These are phyloP conservation scores for Dioscorea cayenensis DNA, from an alignment of 116 monocot species.

Conservation along the genomic window DNA sequence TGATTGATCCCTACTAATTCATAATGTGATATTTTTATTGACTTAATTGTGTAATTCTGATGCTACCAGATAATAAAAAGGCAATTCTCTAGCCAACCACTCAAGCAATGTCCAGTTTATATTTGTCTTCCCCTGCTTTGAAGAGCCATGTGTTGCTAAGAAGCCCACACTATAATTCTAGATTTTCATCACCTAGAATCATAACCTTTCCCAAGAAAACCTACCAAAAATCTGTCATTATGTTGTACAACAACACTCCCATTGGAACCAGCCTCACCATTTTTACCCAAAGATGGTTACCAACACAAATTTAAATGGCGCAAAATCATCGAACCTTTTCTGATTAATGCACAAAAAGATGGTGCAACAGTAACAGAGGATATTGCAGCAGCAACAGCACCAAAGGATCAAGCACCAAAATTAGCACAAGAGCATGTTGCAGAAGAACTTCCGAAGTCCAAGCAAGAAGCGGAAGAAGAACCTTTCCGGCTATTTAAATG, in stretches of 20 bases:
- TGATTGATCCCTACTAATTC: no score
- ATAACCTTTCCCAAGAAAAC: neutral
- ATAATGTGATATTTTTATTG: no score
- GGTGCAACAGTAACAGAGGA: no score
- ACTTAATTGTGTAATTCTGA: no score
- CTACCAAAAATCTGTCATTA: constrained; percentile 12
- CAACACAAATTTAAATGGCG: constrained; percentile 28
- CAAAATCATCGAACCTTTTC: constrained; percentile 44
- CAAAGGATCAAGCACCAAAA: no score
- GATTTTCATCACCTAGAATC: neutral
- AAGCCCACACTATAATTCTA: constrained; percentile 1
- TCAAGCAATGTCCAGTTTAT: constrained; percentile 31
- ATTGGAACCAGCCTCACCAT: constrained; percentile 47
- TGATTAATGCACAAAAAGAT: constrained; percentile 13
- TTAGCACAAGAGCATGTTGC: neutral
- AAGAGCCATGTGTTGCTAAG: constrained; percentile 11
- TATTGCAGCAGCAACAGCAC: no score
- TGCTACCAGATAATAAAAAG: no score
- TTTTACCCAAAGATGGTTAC: constrained; percentile 19
- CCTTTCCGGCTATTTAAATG: constrained; percentile 45
- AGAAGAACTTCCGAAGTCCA: constrained; percentile 31
- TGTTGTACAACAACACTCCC: constrained; percentile 34
- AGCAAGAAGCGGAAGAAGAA: constrained; percentile 27
- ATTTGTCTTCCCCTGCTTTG: constrained; percentile 15
- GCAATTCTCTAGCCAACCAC: no score